These are phyloP conservation scores for Diaporthe sp. DNA, from an alignment of 2,329 filamentous ascomycete genomes.

Conservation along the genomic window DNA sequence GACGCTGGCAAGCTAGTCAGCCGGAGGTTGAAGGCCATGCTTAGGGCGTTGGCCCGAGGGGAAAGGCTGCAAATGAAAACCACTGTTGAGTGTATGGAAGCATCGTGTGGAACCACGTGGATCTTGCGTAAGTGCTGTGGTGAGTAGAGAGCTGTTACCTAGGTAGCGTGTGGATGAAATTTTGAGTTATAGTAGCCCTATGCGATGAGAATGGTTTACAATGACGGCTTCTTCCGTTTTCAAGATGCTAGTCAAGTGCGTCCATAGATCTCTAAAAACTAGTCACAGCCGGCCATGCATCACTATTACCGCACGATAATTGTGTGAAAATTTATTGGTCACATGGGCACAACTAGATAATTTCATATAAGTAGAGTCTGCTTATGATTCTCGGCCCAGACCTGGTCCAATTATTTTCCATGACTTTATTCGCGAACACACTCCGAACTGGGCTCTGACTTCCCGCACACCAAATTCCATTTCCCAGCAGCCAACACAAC, in stretches of 20 bases:
- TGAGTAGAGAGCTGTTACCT: neutral
- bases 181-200: neutral
- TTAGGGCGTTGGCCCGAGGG: neutral
- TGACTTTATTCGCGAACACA: neutral
- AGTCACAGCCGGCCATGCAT: neutral
- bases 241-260: neutral
- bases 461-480: too few species aligned
- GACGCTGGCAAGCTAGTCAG: neutral
- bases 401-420: neutral
- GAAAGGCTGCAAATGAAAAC: neutral
- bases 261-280: neutral
- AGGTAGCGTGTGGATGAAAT: neutral
- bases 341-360: neutral
- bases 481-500: too few species aligned
- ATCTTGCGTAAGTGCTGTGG: neutral
- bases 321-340: neutral
- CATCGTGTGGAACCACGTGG: too few species aligned
- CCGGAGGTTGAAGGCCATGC: neutral
- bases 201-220: neutral
- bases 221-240: neutral
- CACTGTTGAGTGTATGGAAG: neutral
- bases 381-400: neutral
- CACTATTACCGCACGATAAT: neutral
- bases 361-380: neutral
- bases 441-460: neutral